Conservation (phyloP, 2,329 filamentous ascomycete species). For the Xylariaceae sp. region DNA sequence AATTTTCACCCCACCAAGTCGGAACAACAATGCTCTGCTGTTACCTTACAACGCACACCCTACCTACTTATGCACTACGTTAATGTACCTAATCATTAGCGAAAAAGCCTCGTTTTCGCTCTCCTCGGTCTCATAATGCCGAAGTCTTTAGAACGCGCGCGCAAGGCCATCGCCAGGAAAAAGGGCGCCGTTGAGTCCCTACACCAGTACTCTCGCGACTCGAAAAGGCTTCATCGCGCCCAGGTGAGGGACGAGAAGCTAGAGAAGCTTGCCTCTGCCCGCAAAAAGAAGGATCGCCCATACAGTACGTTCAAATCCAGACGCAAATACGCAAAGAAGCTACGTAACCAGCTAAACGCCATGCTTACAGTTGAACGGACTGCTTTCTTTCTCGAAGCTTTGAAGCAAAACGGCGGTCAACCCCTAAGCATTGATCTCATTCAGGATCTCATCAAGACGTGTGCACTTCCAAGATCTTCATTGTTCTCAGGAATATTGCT, state of each 20-base stretch:
- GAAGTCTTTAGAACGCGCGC: constrained; percentile 71
- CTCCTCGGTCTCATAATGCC: constrained; percentile 52
- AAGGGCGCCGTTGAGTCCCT: constrained; percentile 66
- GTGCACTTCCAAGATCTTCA: constrained; percentile 24
- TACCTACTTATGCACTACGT: not conserved
- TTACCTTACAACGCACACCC: not conserved
- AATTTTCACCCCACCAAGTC: constrained; percentile 17
- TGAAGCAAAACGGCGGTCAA: constrained; percentile 46
- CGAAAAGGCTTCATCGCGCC: constrained; percentile 72
- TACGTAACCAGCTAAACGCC: not conserved
- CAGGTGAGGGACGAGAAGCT: constrained; percentile 77
- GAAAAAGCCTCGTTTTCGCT: not conserved
- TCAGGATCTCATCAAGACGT: constrained; percentile 58
- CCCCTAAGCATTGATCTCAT: constrained; percentile 52
- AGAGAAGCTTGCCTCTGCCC: constrained; percentile 61
- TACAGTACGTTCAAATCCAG: constrained; percentile 49
- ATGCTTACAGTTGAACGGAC: constrained; percentile 55
- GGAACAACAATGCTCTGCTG: not conserved
- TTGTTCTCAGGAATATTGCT: not conserved
- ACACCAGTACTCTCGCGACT: constrained; percentile 85
- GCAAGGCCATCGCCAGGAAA: constrained; percentile 89
- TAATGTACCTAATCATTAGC: not conserved
- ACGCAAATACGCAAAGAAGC: not conserved
- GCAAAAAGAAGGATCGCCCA: constrained; percentile 68
- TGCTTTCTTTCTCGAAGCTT: constrained; percentile 64